Evolutionary conservation across 2,329 filamentous ascomycete genomes (phyloP).

Genomic region (Beauveria australis): DNA sequence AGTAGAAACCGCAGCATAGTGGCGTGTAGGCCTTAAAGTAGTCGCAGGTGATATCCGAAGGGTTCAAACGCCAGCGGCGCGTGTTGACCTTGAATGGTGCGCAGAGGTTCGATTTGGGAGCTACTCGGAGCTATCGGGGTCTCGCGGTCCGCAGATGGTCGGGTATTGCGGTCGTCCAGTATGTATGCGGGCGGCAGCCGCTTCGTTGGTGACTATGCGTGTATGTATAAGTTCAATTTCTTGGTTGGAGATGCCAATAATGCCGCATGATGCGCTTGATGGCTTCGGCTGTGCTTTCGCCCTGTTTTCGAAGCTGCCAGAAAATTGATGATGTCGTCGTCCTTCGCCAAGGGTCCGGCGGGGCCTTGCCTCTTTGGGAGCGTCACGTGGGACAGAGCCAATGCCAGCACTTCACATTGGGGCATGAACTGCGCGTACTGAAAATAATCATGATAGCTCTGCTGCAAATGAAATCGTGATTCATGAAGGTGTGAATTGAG

Average conservation of each 20-base stretch:
- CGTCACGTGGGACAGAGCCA: constrained; percentile 1
- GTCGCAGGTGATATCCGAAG: not conserved
- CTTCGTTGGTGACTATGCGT: not conserved
- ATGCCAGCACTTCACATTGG: not conserved
- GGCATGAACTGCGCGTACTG: not conserved
- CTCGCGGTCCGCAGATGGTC: not conserved
- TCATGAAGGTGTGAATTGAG: not conserved
- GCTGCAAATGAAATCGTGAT: too few relatives aligned
- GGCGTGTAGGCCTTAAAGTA: not conserved
- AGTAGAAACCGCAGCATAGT: constrained; percentile 4
- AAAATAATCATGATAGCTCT: too few relatives aligned
- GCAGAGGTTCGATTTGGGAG: not conserved
- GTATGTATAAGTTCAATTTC: not conserved
- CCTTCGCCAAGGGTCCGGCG: not conserved
- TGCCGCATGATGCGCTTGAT: not conserved
- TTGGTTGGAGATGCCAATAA: not conserved
- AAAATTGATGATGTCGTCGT: constrained; percentile 11
- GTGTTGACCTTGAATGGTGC: not conserved
- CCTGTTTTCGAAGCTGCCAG: constrained; percentile 4
- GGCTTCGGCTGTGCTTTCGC: not conserved
- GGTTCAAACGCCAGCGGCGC: not conserved
- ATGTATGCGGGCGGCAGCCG: not conserved
- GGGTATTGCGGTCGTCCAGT: not conserved
- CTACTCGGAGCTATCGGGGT: constrained; percentile 11
- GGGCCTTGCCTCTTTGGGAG: not conserved